These are phyloP conservation scores for Spathaspora passalidarum DNA, from an alignment of 805 yeast genomes.

Conservation along the genomic window DNA sequence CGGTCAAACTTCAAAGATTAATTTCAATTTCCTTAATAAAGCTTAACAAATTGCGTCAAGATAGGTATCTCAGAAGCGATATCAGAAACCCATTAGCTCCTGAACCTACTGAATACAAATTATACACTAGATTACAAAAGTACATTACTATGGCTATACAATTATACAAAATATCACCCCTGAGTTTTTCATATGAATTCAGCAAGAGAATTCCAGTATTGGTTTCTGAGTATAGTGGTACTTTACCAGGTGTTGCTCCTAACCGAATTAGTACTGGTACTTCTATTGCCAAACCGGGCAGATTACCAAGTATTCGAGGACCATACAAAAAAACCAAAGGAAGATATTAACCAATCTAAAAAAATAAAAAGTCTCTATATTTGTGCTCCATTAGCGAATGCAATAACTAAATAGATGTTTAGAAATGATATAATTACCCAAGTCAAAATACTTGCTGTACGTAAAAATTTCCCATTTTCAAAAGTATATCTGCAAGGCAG, in stretches of 20 bases:
- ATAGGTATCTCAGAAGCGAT: conserved; percentile 30
- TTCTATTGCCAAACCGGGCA: conserved; percentile 9
- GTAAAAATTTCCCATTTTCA: conserved; percentile 37
- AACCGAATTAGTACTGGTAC: conserved; percentile 18
- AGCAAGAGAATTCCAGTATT: conserved; percentile 60
- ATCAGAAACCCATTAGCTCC: conserved; percentile 24
- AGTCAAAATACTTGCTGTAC: conserved; percentile 30
- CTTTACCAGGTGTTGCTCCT: conserved; percentile 61
- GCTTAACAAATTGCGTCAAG: conserved; percentile 40
- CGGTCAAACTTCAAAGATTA: conserved; percentile 32
- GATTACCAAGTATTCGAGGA: conserved; percentile 39
- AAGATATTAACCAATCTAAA: conserved; percentile 7
- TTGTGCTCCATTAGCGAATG: conserved; percentile 40
- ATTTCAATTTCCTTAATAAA: conserved; percentile 31
- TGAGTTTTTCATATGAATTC: conserved; percentile 24
- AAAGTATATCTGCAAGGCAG: conserved; percentile 19
- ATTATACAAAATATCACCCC: conserved; percentile 23
- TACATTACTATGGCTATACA: conserved; percentile 31
- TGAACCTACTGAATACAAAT: conserved; percentile 19
- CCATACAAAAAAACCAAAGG: conserved; percentile 34
- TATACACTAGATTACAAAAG: conserved; percentile 30
- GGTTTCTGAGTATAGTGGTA: conserved; percentile 71
- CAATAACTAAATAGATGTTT: conserved; percentile 38
- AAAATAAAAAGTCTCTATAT: conserved; percentile 17
- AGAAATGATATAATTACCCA: conserved; percentile 40